These are phyloP conservation scores for Daedaleopsis sinensis DNA, from an alignment of 768 basidiomycete species.

Conservation along the genomic window DNA sequence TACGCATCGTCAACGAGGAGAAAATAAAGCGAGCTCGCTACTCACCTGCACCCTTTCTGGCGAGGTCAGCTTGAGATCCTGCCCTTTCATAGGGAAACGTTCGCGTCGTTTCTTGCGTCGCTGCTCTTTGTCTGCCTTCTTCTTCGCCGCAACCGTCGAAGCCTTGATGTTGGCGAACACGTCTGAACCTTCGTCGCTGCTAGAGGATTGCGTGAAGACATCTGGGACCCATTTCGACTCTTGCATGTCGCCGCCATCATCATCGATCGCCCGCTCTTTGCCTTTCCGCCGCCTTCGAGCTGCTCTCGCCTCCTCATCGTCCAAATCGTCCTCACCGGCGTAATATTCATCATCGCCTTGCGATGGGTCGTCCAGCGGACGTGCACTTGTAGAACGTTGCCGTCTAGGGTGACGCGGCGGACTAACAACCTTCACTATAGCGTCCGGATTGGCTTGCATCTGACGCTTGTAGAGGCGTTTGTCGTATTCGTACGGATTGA, in stretches of 20 bases:
- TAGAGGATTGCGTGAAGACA: conserved; percentile 9
- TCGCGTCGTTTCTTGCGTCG: conserved; percentile 1
- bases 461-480: conserved; percentile 51
- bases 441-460: conserved; percentile 62
- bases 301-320: conserved; percentile 10
- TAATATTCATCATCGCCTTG: conserved; percentile 10
- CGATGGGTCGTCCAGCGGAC: neutral
- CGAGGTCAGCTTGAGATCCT: conserved; percentile 2
- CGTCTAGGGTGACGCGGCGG: conserved; percentile 29
- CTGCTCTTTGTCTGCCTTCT: conserved; percentile 1
- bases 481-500: conserved; percentile 66
- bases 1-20: too few relatives aligned
- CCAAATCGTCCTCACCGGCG: neutral
- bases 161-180: neutral
- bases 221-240: conserved; percentile 7
- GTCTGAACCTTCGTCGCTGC: conserved; percentile 15
- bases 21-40: too few relatives aligned
- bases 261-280: conserved; percentile 1
- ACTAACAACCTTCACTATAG: conserved; percentile 57
- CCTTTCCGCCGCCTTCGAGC: conserved; percentile 9
- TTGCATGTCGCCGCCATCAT: neutral
- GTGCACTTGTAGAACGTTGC: conserved; percentile 9
- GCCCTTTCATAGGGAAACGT: conserved; percentile 19
- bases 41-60: neutral
- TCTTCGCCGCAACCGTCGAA: neutral